Evolutionary conservation across 371 early-diverging fungal genomes (phyloP), one percentile per base, ranked within the genome.

Genomic region (Thermomucor indicae-seudaticae): DNA sequence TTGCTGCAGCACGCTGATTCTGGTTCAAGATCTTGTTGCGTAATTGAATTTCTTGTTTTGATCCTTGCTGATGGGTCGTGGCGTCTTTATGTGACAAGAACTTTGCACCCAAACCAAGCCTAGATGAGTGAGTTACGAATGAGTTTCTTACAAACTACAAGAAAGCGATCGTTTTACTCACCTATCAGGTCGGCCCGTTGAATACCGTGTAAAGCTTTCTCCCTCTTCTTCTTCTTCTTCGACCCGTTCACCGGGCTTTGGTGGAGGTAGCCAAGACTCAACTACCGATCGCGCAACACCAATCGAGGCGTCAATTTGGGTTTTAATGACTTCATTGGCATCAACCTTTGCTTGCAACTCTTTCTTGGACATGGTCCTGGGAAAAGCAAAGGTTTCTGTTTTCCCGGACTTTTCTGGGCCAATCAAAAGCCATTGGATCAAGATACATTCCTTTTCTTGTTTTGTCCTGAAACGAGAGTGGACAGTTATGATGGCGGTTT

Each of bases 91-190:
- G 82, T 4, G 80, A 79, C 17, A 81, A 56, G 42, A 58, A 81
- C 42, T 79, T 81, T 27, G 82, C 82, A 3, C 82, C 82, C 2
- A 81, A 55, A 1, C 82, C 82, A 34, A 81, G 58, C 47, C 82
- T 81, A 19, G 34, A 29, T 49, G 3, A 47, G 35, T 32, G 1
- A n/a, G n/a, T n/a, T n/a, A n/a, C n/a, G n/a, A n/a, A n/a, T n/a
- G n/a, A n/a, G n/a, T n/a, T n/a, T n/a, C n/a, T n/a, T n/a, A n/a
- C n/a, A n/a, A n/a, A n/a, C n/a, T n/a, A n/a, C n/a, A n/a, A n/a
- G n/a, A n/a, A n/a, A n/a, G n/a, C n/a, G n/a, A n/a, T n/a, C n/a
- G 38, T 23, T 41, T 6, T 37, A 7, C 32, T 56, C 53, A 72
- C 76, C 76, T 67, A 27, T 69, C 72, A 27, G 76, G 76, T 62